phyloP scores from a whole-genome alignment of 2,329 filamentous ascomycete genomes.

The Pleomassaria siparia region DNA sequence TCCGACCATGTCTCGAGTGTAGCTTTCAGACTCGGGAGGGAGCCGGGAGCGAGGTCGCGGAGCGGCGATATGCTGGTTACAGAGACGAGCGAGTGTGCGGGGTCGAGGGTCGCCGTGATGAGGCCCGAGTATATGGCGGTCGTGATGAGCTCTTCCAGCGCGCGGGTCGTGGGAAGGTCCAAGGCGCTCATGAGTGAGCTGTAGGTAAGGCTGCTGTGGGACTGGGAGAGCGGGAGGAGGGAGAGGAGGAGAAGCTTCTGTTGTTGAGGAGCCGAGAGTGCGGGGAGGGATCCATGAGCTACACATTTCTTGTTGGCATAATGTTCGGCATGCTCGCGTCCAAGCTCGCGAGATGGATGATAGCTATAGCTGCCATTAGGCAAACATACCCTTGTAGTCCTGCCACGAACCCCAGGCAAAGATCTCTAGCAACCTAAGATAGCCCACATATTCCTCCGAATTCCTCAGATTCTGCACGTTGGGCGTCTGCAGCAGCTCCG shows the following conservation, averaged over 20 bases:
- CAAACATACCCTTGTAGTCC: conserved; percentile 65
- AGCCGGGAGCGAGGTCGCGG: conserved; percentile 77
- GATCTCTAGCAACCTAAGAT: conserved; percentile 76
- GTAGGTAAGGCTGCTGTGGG: conserved; percentile 70
- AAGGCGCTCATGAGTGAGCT: conserved; percentile 66
- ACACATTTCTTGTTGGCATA: not conserved
- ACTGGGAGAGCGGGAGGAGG: conserved; percentile 76
- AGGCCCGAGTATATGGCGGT: conserved; percentile 85
- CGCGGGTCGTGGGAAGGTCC: conserved; percentile 64
- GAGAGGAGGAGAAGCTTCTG: conserved; percentile 90
- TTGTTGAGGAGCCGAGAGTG: conserved; percentile 70
- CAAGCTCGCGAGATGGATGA: not conserved
- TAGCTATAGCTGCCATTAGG: not conserved
- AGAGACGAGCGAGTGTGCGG: conserved; percentile 70
- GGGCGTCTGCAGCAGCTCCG: conserved; percentile 82
- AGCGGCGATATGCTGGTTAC: conserved; percentile 81
- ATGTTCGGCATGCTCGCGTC: not conserved
- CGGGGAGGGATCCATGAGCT: conserved; percentile 61
- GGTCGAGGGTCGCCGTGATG: conserved; percentile 80
- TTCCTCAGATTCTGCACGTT: conserved; percentile 72
- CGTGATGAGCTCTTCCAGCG: conserved; percentile 85
- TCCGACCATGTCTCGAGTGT: conserved; percentile 73
- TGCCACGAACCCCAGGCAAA: conserved; percentile 92
- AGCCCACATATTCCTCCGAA: conserved; percentile 62
- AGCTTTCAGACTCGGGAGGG: conserved; percentile 67